Evolutionary conservation across 805 yeast genomes (phyloP).

Genomic region (Tetrapisispora fleetii): DNA sequence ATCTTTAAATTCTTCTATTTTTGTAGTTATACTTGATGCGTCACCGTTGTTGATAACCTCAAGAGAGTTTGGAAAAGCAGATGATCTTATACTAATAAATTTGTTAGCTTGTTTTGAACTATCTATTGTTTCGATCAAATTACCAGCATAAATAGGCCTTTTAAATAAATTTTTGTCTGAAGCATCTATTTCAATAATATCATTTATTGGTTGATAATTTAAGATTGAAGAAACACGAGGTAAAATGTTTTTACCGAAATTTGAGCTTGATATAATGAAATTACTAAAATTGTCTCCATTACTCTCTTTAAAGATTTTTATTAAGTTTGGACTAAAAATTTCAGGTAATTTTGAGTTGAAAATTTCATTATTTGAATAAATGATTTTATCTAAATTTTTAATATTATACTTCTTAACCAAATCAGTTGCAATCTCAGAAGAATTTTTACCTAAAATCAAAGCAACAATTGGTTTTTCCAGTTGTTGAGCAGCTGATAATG

Average conservation of each 20-base stretch:
- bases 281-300: conserved; percentile 38
- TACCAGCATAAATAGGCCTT: conserved; percentile 95
- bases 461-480: conserved; percentile 78
- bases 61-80: conserved; percentile 56
- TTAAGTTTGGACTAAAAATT: conserved; percentile 60
- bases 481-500: conserved; percentile 67
- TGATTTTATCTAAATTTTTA: conserved; percentile 38
- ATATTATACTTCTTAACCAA: conserved; percentile 12
- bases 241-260: conserved; percentile 75
- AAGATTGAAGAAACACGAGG: conserved; percentile 82
- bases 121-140: conserved; percentile 75
- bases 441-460: conserved; percentile 55
- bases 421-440: conserved; percentile 40
- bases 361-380: conserved; percentile 45
- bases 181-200: conserved; percentile 53
- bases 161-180: conserved; percentile 49
- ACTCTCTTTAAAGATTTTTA: conserved; percentile 25
- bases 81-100: conserved; percentile 70
- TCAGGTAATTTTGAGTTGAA: conserved; percentile 75
- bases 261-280: conserved; percentile 71
- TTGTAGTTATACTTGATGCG: conserved; percentile 13
- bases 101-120: conserved; percentile 49
- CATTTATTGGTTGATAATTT: conserved; percentile 83
- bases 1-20: conserved; percentile 21
- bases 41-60: conserved; percentile 35